Conservation (phyloP, 2,329 filamentous ascomycete species). For the Colletotrichum falcatum region DNA sequence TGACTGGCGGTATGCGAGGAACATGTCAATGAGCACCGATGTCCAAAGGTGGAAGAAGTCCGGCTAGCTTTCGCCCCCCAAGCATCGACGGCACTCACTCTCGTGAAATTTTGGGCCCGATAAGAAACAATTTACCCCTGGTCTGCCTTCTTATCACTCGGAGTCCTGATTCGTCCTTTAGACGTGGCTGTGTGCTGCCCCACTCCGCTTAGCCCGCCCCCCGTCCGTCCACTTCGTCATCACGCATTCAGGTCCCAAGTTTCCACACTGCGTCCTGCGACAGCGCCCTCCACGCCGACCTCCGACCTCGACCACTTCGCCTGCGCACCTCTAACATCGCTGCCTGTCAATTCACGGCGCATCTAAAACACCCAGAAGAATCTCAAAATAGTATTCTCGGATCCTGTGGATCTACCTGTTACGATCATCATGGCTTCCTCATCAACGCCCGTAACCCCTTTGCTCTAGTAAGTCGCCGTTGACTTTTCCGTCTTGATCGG, state of each 20-base stretch:
- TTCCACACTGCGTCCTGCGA: constrained; percentile 24
- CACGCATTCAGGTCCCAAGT: constrained; percentile 30
- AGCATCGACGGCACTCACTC: constrained; percentile 18
- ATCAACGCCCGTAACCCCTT: constrained; percentile 73
- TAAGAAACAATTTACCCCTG: constrained; percentile 27
- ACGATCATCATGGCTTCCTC: constrained; percentile 74
- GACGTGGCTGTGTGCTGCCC: neutral
- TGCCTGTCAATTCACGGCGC: constrained; percentile 5
- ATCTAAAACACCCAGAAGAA: constrained; percentile 8
- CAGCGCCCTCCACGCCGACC: constrained; percentile 28
- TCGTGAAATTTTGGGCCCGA: constrained; percentile 39
- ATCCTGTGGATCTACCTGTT: constrained; percentile 15
- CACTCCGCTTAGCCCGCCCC: constrained; percentile 37
- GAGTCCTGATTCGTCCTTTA: constrained; percentile 12
- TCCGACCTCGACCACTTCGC: neutral
- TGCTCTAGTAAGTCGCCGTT: constrained; percentile 74
- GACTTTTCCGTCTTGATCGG: constrained; percentile 7
- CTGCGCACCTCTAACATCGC: constrained; percentile 21
- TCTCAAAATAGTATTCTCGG: constrained; percentile 20
- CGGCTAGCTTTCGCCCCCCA: constrained; percentile 18
- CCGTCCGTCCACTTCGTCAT: constrained; percentile 37
- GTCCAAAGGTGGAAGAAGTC: neutral
- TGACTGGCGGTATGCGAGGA: constrained; percentile 26
- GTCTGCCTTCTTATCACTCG: constrained; percentile 9
- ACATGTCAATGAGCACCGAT: constrained; percentile 6